These are phyloP conservation scores for Coccomyxa subellipsoidea DNA, from an alignment of 163 green algal genomes.

Conservation along the genomic window DNA sequence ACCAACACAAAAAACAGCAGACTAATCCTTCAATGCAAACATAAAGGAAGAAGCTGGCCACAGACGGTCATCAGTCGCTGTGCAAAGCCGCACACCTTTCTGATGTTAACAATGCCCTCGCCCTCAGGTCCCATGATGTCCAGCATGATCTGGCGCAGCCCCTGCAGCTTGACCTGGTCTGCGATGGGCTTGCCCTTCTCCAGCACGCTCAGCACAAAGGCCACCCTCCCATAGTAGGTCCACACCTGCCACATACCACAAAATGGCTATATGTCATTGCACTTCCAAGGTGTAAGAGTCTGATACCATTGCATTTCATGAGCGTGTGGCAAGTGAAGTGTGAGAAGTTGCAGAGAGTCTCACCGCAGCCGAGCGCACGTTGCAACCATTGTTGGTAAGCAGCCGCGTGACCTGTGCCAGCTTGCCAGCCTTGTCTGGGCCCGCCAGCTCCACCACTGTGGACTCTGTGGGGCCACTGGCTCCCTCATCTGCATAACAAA, in stretches of 20 bases:
- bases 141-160: constrained; percentile 50
- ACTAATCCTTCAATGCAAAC: too few relatives aligned
- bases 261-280: too few relatives aligned
- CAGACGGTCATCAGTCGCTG: too few relatives aligned
- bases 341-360: background rate
- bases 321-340: too few relatives aligned
- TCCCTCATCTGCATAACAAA: constrained; percentile 40
- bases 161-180: constrained; percentile 42
- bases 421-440: constrained; percentile 77
- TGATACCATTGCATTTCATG: background rate
- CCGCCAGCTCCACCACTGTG: constrained; percentile 91
- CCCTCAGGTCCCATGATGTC: constrained; percentile 44
- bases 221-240: constrained; percentile 71
- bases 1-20: too few relatives aligned
- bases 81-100: background rate
- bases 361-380: constrained; percentile 76
- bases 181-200: constrained; percentile 58
- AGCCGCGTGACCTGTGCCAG: constrained; percentile 83
- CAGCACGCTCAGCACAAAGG: constrained; percentile 76
- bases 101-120: constrained; percentile 19
- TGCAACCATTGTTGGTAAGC: constrained; percentile 77
- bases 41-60: too few relatives aligned
- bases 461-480: constrained; percentile 47
- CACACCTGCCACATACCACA: constrained; percentile 54
- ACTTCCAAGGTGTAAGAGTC: too few relatives aligned